Evolutionary conservation across 345 rosid genomes (phyloP), one percentile per base, ranked within the genome.

Genomic region (Anastatica hierochuntica): DNA sequence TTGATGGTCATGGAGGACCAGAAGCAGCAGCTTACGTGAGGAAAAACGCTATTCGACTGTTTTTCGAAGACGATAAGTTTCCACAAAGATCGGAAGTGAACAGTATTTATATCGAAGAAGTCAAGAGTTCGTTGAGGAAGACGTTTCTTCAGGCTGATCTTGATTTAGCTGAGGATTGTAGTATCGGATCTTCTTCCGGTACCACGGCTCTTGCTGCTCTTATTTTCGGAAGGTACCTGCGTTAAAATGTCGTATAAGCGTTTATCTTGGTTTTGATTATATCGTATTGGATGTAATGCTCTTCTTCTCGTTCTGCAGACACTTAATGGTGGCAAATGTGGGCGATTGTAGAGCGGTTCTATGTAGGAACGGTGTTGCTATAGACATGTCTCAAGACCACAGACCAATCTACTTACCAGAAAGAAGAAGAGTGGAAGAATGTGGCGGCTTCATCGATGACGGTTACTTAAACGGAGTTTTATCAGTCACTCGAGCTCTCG

Each of bases 1-100:
- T 85, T 66, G 95, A 90, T 70, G 97, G 97, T 33, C 97, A 90
- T 66, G 95, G 90, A 41, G 97, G 97, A 53, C 81, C 88, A 7
- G 95, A 84, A 38, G 97, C 97, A 13, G 90, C 97, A 45, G 63
- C 88, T 43, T 84, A 77, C 35, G 36, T 90, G 61, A 84, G 80
- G 69, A 76, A 74, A 69, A 82, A 90, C 58, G 87, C 87, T 1
- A 69, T 77, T 73, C 80, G 72, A 53, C 64, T 82, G 20, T 84
- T 90, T 66, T 80, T 86, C 39, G 81, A 80, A 63, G 86, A 83
- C 29, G 79, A 63, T 2, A 61, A 63, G 33, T 83, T 89, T 21
- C 97, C 95, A n/a, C 78, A 55, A 49, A 56, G 78, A 8, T 67
- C 65, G 14, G 64, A 77, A 43, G 88, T 76, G 43, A 63, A 76